Conservation (phyloP, 169 alveolate genomes). For the Theileria equi region DNA sequence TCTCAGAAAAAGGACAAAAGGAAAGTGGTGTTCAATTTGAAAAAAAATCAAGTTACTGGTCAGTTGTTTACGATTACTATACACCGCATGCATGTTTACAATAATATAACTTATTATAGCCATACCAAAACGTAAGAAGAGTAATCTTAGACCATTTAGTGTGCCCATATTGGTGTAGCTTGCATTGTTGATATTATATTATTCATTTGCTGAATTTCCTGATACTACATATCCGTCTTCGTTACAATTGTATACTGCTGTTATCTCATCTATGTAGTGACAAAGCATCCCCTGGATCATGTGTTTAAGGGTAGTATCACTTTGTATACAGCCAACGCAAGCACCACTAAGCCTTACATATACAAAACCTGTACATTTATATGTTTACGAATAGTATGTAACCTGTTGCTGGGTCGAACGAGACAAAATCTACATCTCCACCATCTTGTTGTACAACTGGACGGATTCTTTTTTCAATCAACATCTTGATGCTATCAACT, state of each 20-base stretch:
- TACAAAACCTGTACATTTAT: slow-evolving; percentile 59
- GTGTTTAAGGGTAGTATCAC: slow-evolving; percentile 74
- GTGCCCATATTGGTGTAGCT: neutral
- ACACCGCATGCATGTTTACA: neutral
- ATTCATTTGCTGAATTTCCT: slow-evolving; percentile 6
- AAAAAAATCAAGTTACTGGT: slow-evolving; percentile 52
- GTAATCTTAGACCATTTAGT: neutral
- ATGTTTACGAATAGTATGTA: neutral
- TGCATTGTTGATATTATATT: neutral
- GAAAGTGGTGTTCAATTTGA: slow-evolving; percentile 60
- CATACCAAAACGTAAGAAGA: neutral
- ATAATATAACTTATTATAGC: neutral
- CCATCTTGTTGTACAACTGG: slow-evolving; percentile 77
- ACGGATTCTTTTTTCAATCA: slow-evolving; percentile 71
- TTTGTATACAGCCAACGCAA: slow-evolving; percentile 74
- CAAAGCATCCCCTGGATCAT: slow-evolving; percentile 77
- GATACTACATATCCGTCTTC: slow-evolving; percentile 46
- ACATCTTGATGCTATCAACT: slow-evolving; percentile 68
- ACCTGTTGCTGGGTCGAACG: slow-evolving; percentile 72
- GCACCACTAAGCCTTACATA: slow-evolving; percentile 77
- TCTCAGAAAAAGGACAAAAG: neutral
- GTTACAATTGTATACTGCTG: slow-evolving; percentile 56
- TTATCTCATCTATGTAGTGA: slow-evolving; percentile 74
- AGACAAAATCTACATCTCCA: slow-evolving; percentile 70
- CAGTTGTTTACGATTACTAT: neutral